These are phyloP conservation scores for Astrocystis sublimbata DNA, from an alignment of 495 filamentous ascomycete genomes.

Conservation along the genomic window DNA sequence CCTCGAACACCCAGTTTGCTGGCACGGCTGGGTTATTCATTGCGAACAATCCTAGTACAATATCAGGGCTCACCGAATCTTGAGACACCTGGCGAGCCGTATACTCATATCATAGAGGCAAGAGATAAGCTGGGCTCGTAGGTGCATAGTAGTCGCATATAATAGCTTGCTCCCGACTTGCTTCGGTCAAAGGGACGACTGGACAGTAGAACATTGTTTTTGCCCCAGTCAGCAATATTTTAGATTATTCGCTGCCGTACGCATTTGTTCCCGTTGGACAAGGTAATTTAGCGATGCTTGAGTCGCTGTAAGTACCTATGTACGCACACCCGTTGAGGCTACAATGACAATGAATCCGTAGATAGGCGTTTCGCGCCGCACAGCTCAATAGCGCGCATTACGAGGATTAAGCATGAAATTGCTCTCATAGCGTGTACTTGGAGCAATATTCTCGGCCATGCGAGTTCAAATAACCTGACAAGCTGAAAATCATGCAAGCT, in stretches of 20 bases:
- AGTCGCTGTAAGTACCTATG: neutral
- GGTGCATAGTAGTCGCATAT: neutral
- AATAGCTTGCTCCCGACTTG: no score
- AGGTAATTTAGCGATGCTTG: no score
- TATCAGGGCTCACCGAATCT: neutral
- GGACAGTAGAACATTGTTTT: neutral
- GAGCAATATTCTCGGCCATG: neutral
- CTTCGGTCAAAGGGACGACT: neutral
- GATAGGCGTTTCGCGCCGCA: no score
- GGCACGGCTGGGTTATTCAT: no score
- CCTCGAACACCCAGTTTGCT: no score
- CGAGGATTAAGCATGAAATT: no score
- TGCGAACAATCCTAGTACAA: neutral
- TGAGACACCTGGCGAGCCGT: no score
- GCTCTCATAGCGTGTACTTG: neutral
- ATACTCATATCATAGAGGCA: neutral
- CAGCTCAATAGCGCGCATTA: no score
- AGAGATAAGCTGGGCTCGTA: neutral
- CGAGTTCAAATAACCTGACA: neutral
- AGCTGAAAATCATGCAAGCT: neutral
- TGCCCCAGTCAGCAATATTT: no score
- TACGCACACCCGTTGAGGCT: neutral
- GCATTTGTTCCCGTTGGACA: no score
- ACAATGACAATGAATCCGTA: no score
- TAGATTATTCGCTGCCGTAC: no score